phyloP scores from a whole-genome alignment of 768 basidiomycete species.

The Naganishia vaughanmartiniae region DNA sequence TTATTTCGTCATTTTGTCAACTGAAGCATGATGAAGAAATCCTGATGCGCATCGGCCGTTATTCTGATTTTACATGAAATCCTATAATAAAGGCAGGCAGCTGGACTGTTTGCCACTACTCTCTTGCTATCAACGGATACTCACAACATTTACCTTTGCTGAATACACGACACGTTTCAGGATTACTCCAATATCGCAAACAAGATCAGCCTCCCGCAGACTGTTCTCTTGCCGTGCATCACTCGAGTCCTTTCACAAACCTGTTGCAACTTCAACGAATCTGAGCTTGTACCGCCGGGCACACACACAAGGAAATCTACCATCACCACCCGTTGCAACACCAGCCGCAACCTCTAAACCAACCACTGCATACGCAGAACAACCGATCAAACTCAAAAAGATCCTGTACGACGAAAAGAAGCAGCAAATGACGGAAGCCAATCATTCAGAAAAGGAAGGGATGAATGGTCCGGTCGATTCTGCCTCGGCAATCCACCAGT shows the following conservation, averaged over 20 bases:
- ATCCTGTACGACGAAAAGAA: constrained; percentile 12
- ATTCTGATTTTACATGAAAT: too few relatives aligned
- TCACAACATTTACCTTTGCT: too few relatives aligned
- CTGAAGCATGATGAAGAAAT: too few relatives aligned
- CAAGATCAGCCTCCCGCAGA: background rate
- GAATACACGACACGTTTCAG: background rate
- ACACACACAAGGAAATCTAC: background rate
- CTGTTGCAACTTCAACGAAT: too few relatives aligned
- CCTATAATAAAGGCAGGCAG: too few relatives aligned
- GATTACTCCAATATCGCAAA: background rate
- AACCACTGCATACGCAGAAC: constrained; percentile 12
- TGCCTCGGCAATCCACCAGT: background rate
- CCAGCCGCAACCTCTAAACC: constrained; percentile 15
- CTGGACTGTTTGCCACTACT: too few relatives aligned
- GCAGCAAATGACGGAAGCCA: background rate
- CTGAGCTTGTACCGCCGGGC: background rate
- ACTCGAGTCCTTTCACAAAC: too few relatives aligned
- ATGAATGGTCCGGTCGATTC: background rate
- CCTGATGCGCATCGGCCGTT: too few relatives aligned
- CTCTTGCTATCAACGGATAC: too few relatives aligned
- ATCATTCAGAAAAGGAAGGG: background rate
- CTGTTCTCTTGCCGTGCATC: background rate
- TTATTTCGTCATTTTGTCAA: too few relatives aligned
- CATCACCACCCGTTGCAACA: constrained; percentile 9
- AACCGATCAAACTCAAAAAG: constrained; percentile 22